These are phyloP conservation scores for Cynanchum wilfordii DNA, from an alignment of 257 asterid species.

Conservation along the genomic window DNA sequence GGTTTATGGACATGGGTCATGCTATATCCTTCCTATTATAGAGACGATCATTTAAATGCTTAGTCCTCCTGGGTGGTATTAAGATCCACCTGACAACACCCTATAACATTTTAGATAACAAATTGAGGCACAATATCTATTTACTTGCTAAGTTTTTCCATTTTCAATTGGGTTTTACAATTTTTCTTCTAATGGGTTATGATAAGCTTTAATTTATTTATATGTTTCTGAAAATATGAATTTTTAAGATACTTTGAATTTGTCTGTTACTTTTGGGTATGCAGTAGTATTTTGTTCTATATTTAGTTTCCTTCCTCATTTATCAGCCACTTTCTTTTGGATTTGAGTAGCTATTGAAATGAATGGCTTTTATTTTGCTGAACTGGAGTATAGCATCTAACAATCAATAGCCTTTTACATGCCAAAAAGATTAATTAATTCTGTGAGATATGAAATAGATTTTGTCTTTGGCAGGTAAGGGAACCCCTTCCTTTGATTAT, in stretches of 20 bases:
- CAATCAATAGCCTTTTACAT: not conserved
- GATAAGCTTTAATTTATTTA: not conserved
- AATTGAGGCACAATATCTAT: not conserved
- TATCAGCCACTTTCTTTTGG: not conserved
- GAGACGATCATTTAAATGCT: not conserved
- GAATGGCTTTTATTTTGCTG: not conserved
- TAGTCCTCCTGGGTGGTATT: not conserved
- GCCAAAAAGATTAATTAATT: not conserved
- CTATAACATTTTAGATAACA: not conserved
- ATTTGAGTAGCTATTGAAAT: not conserved
- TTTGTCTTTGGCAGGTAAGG: slow-evolving; percentile 55
- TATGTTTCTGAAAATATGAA: not conserved
- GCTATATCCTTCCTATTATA: not conserved
- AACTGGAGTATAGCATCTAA: not conserved
- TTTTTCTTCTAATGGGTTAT: not conserved
- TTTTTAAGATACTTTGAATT: not conserved
- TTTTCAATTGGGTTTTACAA: not conserved
- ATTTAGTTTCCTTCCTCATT: not conserved
- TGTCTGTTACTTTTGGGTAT: not conserved
- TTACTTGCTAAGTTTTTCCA: not conserved
- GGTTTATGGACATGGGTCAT: not conserved
- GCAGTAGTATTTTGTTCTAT: too few relatives aligned
- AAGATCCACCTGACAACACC: not conserved
- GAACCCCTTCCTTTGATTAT: slow-evolving; percentile 90
- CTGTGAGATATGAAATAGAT: not conserved